phyloP scores from a whole-genome alignment of 495 filamentous ascomycete genomes.

The Penicillium canariense region DNA sequence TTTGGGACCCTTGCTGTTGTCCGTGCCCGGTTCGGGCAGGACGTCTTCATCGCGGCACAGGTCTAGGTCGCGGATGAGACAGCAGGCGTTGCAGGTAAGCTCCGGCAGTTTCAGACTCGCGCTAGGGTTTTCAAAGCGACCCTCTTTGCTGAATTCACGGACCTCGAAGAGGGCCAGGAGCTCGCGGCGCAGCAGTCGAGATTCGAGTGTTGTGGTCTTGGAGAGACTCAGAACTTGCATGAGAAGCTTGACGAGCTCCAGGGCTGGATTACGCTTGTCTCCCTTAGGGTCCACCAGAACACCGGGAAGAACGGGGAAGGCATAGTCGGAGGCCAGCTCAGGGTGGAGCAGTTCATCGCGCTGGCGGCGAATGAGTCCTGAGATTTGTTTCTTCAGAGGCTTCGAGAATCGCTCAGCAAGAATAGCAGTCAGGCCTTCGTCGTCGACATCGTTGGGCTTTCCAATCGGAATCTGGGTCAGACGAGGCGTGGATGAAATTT shows the following conservation, averaged over 20 bases:
- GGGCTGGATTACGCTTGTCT: conserved; percentile 68
- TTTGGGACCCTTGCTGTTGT: conserved; percentile 39
- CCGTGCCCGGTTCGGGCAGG: conserved; percentile 52
- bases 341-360: conserved; percentile 88
- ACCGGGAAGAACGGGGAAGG: conserved; percentile 81
- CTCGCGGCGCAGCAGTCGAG: conserved; percentile 81
- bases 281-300: conserved; percentile 58
- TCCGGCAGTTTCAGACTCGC: conserved; percentile 68
- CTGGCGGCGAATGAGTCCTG: conserved; percentile 72
- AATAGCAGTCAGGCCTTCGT: conserved; percentile 55
- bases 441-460: conserved; percentile 49
- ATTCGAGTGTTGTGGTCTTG: conserved; percentile 76
- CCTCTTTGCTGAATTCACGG: conserved; percentile 87
- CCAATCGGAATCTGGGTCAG: conserved; percentile 70
- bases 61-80: conserved; percentile 83
- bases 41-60: conserved; percentile 90
- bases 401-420: conserved; percentile 79
- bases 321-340: conserved; percentile 81
- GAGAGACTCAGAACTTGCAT: conserved; percentile 89
- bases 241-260: conserved; percentile 86
- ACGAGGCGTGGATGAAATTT: conserved; percentile 59
- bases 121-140: conserved; percentile 81
- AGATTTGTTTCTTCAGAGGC: conserved; percentile 84
- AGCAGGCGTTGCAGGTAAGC: conserved; percentile 83
- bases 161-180: conserved; percentile 87